Evolutionary conservation across 2,329 filamentous ascomycete species (phyloP).

Genomic region (Trichoderma sp.): DNA sequence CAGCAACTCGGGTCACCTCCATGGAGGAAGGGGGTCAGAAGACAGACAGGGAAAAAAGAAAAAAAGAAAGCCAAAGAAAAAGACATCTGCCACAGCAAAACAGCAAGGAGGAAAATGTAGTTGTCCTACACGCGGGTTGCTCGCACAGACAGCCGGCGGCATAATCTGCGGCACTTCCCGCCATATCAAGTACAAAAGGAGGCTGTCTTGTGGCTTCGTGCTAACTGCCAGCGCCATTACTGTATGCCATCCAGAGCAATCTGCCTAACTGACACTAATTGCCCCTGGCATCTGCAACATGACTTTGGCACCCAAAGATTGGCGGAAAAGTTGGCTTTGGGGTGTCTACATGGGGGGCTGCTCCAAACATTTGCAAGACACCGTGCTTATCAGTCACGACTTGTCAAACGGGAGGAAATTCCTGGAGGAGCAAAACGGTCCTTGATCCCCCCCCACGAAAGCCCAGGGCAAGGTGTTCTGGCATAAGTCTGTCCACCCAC

Average conservation of each 20-base stretch:
- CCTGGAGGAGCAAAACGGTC: neutral
- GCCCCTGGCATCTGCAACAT: conserved; percentile 16
- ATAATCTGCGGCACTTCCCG: conserved; percentile 6
- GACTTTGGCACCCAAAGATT: neutral
- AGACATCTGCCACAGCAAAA: neutral
- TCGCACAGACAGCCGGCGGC: neutral
- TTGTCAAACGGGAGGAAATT: neutral
- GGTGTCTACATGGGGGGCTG: neutral
- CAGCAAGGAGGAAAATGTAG: neutral
- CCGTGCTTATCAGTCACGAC: neutral
- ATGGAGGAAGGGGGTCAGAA: neutral
- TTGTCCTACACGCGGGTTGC: neutral
- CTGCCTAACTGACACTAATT: neutral
- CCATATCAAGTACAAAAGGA: neutral
- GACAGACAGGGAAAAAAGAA: neutral
- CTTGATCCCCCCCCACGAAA: neutral
- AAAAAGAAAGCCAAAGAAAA: neutral
- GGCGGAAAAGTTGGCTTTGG: neutral
- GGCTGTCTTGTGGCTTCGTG: neutral
- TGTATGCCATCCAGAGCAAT: neutral
- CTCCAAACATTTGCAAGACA: neutral
- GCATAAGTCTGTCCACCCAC: neutral
- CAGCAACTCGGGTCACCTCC: neutral
- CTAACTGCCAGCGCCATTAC: neutral
- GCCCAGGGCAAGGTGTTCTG: neutral